Evolutionary conservation across 768 basidiomycete species (phyloP), one percentile per base, ranked within the genome.

Genomic region (Trametes cinnabarina): DNA sequence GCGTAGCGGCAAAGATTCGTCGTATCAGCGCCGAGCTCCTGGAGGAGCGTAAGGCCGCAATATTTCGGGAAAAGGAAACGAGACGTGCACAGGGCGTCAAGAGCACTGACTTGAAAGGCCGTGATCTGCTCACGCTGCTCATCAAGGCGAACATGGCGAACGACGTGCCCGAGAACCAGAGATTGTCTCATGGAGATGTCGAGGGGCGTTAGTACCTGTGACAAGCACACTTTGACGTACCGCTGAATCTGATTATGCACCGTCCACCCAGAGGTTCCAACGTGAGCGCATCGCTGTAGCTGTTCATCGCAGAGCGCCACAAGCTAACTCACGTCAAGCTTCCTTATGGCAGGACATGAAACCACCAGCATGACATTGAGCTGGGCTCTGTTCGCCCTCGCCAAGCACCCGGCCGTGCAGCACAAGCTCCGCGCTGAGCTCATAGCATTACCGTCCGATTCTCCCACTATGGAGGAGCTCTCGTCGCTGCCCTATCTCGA

Each of bases 401-500:
- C 76, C 14, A 69, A 69, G n/a, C 55, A 74, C 32, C 74, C 73
- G 3, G 66, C 68, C 3, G 62, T 73, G 32, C 79, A 79, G 64
- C 47, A 67, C 11, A 69, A 69, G 30, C 71, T 81, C 0, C 75
- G 76, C 20, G 69, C 72, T 5, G 79, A 81, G 63, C 60, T 79
- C 11, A 62, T 68, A 25, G 65, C 71, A 0, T 71, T 85, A 11
- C 65, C 74, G 0, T 83, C 81, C 0, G 60, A 63, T 28, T 59
- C 23, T 1, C 87, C 88, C 3, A 77, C 79, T 3, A 88, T 90
- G 84, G 88, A 91, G 30, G 79, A 85, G 30, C 77, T 92, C 1
- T 79, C 82, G 55, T 73, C 78, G 4, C 74, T 93, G 3, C 79
- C 85, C 0, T 90, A 87, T 63, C 82, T 92, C n/a, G 90, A 90